Percentiles rank a stretch among this genome's conserved stretches.
phyloP scores from a whole-genome alignment of 2,329 filamentous ascomycete species.

The Aspergillus aculeatinus region DNA sequence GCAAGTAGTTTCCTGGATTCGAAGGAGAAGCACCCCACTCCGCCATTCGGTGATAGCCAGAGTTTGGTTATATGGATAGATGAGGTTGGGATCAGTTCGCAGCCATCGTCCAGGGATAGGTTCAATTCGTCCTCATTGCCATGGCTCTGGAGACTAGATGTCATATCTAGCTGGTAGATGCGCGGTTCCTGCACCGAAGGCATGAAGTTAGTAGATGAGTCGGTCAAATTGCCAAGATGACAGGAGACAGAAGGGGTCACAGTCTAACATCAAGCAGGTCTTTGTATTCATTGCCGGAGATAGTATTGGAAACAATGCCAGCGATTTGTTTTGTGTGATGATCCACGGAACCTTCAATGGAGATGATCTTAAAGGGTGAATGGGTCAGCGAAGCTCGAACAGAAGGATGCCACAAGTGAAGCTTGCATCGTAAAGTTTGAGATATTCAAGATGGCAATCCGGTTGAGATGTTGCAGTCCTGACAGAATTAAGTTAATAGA shows the following conservation, averaged over 20 bases:
- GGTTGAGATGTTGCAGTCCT: constrained; percentile 11
- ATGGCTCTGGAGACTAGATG: constrained; percentile 13
- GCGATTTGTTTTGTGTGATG: constrained; percentile 14
- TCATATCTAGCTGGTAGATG: constrained; percentile 27
- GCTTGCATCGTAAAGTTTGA: constrained; percentile 24
- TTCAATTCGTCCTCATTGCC: constrained; percentile 11
- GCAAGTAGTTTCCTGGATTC: constrained; percentile 20
- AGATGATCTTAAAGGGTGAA: constrained; percentile 23
- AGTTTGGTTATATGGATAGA: constrained; percentile 18
- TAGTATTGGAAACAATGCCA: constrained; percentile 20
- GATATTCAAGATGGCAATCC: constrained; percentile 25
- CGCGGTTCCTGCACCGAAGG: constrained; percentile 25
- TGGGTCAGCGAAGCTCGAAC: neutral
- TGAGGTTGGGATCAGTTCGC: constrained; percentile 15
- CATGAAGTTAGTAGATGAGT: neutral
- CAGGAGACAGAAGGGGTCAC: neutral
- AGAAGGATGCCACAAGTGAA: too few species aligned
- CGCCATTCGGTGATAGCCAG: constrained; percentile 25
- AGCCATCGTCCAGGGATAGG: constrained; percentile 16
- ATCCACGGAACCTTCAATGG: constrained; percentile 24
- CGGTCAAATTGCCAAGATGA: neutral
- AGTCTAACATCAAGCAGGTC: constrained; percentile 34
- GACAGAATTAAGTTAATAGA: constrained; percentile 1
- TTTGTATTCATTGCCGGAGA: constrained; percentile 32
- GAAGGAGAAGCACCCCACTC: constrained; percentile 25